These are phyloP conservation scores for Gillenia trifoliata DNA, from an alignment of 306 rosid species.

Conservation along the genomic window DNA sequence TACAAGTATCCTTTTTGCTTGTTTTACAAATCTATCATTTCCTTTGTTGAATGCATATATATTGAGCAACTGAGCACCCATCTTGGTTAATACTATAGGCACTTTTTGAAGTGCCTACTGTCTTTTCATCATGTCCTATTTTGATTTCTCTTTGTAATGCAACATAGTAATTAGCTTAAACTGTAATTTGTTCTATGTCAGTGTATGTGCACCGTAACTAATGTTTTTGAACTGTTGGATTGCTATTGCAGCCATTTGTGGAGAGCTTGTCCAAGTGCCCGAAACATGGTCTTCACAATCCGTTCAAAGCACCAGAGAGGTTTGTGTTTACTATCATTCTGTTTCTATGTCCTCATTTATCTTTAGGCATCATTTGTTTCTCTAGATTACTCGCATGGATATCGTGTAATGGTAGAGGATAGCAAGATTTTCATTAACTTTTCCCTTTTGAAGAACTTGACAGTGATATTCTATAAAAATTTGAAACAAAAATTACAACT, in stretches of 20 bases:
- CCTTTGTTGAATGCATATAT: neutral
- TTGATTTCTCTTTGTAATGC: neutral
- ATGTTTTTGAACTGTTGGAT: constrained; percentile 14
- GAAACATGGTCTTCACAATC: constrained; percentile 93
- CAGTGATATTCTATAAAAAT: neutral
- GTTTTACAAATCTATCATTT: neutral
- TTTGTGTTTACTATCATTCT: constrained; percentile 25
- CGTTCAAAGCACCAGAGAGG: constrained; percentile 97
- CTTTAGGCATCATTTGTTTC: neutral
- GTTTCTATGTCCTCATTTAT: neutral
- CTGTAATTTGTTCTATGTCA: neutral
- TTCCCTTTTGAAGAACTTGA: neutral
- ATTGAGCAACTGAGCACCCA: too few species aligned
- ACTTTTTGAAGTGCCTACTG: neutral
- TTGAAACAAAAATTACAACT: neutral
- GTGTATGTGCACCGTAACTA: neutral
- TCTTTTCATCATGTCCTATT: neutral
- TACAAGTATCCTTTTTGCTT: constrained; percentile 1
- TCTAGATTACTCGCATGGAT: neutral
- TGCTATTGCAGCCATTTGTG: constrained; percentile 65
- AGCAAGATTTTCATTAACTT: neutral
- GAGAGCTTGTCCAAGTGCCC: constrained; percentile 88
- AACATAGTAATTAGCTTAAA: neutral
- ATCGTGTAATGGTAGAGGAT: neutral
- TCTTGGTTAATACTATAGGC: neutral